These are phyloP conservation scores for Spathaspora girioi DNA, from an alignment of 805 yeast species.

Conservation along the genomic window DNA sequence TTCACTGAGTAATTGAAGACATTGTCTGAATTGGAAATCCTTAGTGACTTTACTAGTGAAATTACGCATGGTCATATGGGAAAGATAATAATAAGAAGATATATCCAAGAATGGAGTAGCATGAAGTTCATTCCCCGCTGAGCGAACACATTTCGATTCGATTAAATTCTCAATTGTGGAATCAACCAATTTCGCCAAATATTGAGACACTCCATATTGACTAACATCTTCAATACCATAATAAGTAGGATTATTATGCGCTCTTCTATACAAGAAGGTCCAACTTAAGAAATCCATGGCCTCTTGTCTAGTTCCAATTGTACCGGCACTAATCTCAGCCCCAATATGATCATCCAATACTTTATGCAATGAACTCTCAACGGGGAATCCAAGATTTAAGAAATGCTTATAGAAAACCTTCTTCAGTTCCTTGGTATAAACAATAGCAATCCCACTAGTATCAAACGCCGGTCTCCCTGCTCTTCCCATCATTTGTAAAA, in stretches of 20 bases:
- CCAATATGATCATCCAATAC: constrained; percentile 78
- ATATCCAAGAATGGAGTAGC: constrained; percentile 83
- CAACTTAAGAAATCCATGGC: constrained; percentile 75
- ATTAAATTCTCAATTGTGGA: constrained; percentile 59
- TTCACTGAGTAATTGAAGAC: constrained; percentile 56
- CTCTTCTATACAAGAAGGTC: constrained; percentile 72
- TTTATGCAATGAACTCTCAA: constrained; percentile 74
- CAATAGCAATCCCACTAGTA: constrained; percentile 73
- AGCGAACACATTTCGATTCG: constrained; percentile 67
- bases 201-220: constrained; percentile 53
- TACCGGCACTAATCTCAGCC: constrained; percentile 73
- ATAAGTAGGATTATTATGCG: constrained; percentile 74
- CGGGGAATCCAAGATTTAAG: constrained; percentile 77
- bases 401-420: constrained; percentile 76
- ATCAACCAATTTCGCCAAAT: constrained; percentile 66
- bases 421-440: constrained; percentile 71
- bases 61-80: constrained; percentile 81
- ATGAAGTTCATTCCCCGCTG: constrained; percentile 46
- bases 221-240: constrained; percentile 66
- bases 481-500: constrained; percentile 81
- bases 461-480: constrained; percentile 83
- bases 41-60: constrained; percentile 52
- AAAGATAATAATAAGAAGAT: constrained; percentile 87
- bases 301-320: constrained; percentile 59
- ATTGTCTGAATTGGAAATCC: constrained; percentile 51